Evolutionary conservation across 805 yeast genomes (phyloP).

Genomic region (Kluyveromyces siamensis): DNA sequence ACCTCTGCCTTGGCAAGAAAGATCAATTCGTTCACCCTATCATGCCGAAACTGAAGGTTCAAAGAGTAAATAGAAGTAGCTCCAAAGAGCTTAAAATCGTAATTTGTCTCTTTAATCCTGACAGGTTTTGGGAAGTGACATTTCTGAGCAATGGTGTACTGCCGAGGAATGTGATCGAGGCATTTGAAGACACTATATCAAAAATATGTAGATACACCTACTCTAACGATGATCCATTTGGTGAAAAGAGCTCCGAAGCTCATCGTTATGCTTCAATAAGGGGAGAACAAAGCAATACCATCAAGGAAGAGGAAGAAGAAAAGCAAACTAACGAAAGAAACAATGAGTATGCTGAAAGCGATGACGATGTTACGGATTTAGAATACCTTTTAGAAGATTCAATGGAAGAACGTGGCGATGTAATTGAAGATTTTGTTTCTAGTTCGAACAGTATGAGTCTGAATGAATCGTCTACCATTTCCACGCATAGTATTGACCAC

Average conservation of each 20-base stretch:
- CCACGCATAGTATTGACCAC: neutral
- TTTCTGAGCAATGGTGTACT: conserved; percentile 14
- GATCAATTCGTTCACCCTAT: conserved; percentile 56
- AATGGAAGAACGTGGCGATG: neutral
- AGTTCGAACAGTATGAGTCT: conserved; percentile 5
- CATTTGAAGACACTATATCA: conserved; percentile 26
- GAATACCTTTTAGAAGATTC: conserved; percentile 16
- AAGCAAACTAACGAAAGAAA: neutral
- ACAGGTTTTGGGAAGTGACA: conserved; percentile 59
- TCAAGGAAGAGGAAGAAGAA: neutral
- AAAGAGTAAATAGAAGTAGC: conserved; percentile 28
- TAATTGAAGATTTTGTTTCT: neutral
- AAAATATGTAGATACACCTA: conserved; percentile 10
- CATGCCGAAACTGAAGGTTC: conserved; percentile 53
- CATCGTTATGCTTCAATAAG: neutral
- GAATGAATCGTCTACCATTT: neutral
- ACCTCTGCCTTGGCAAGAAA: conserved; percentile 25
- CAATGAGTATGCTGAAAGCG: conserved; percentile 1
- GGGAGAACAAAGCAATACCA: neutral
- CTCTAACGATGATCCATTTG: neutral
- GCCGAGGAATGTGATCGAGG: conserved; percentile 5
- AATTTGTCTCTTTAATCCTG: conserved; percentile 63
- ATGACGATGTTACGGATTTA: conserved; percentile 14
- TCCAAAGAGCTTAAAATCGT: conserved; percentile 37
- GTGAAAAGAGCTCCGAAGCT: neutral